These are phyloP conservation scores for Lasiodiplodia sp. DNA, from an alignment of 2,329 filamentous ascomycete genomes.

Conservation along the genomic window DNA sequence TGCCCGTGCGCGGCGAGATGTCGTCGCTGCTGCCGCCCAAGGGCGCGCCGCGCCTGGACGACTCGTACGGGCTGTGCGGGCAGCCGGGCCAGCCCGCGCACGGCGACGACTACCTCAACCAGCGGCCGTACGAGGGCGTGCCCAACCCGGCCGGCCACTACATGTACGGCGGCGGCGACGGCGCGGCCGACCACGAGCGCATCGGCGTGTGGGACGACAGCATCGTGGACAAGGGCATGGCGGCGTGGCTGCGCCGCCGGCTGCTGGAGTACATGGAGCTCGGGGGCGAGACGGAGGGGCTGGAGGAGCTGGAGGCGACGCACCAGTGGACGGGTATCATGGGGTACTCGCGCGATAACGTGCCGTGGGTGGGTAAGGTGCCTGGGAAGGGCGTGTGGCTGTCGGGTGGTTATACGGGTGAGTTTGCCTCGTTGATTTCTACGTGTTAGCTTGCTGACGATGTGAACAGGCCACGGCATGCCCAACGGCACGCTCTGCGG, in stretches of 20 bases:
- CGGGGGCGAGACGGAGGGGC: conserved; percentile 45
- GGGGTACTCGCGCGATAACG: conserved; percentile 73
- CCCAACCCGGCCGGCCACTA: conserved; percentile 57
- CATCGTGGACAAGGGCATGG: conserved; percentile 63
- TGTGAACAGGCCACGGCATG: conserved; percentile 69
- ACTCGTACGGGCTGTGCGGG: conserved; percentile 72
- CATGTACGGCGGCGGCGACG: conserved; percentile 76
- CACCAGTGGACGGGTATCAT: conserved; percentile 79
- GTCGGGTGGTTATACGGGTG: conserved; percentile 69
- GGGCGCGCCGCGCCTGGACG: conserved; percentile 53
- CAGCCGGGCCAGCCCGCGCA: conserved; percentile 53
- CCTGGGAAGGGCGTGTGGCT: conserved; percentile 68
- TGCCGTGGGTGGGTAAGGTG: conserved; percentile 76
- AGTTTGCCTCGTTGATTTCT: conserved; percentile 37
- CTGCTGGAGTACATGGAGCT: conserved; percentile 47
- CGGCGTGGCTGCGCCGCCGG: conserved; percentile 61
- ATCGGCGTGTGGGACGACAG: conserved; percentile 68
- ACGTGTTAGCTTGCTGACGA: neutral
- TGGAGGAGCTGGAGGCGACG: conserved; percentile 55
- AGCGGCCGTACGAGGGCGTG: conserved; percentile 62
- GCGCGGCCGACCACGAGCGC: conserved; percentile 53
- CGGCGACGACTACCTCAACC: conserved; percentile 76
- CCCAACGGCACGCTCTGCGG: conserved; percentile 73
- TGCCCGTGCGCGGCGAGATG: conserved; percentile 80
- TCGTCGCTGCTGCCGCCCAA: conserved; percentile 68